Conservation (phyloP, 2,329 filamentous ascomycete genomes). For the Botrytis cinerea region DNA sequence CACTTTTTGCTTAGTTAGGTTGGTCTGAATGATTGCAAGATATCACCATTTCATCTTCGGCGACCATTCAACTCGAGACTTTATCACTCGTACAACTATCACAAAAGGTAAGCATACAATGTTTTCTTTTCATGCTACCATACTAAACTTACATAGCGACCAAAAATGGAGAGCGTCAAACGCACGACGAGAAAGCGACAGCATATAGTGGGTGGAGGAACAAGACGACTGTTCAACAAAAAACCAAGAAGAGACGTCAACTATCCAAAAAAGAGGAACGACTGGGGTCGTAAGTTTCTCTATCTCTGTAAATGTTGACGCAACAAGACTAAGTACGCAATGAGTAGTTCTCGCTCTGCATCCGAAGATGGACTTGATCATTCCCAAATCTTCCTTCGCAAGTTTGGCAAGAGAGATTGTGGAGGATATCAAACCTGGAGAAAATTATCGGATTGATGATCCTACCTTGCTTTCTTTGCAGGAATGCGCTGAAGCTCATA, state of each 20-base stretch:
- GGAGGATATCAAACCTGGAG: neutral
- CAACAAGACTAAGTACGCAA: neutral
- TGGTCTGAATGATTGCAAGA: neutral
- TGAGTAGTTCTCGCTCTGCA: neutral
- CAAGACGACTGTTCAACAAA: neutral
- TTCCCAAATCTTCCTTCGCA: neutral
- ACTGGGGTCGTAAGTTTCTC: neutral
- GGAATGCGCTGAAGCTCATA: neutral
- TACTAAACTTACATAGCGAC: neutral
- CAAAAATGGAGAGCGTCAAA: neutral
- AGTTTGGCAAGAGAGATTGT: neutral
- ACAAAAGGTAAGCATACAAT: neutral
- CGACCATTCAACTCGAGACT: neutral
- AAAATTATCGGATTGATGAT: neutral
- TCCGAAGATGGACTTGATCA: neutral
- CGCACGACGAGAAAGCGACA: neutral
- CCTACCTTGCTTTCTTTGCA: neutral
- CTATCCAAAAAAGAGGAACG: neutral
- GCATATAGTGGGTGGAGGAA: neutral
- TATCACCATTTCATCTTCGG: neutral
- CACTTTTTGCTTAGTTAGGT: neutral
- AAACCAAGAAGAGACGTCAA: neutral
- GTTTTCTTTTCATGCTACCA: neutral
- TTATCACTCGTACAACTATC: neutral
- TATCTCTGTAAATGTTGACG: neutral